Base-by-base conservation (phyloP, 2,329 filamentous ascomycete species). In the Rhinocladiella mackenziei region DNA sequence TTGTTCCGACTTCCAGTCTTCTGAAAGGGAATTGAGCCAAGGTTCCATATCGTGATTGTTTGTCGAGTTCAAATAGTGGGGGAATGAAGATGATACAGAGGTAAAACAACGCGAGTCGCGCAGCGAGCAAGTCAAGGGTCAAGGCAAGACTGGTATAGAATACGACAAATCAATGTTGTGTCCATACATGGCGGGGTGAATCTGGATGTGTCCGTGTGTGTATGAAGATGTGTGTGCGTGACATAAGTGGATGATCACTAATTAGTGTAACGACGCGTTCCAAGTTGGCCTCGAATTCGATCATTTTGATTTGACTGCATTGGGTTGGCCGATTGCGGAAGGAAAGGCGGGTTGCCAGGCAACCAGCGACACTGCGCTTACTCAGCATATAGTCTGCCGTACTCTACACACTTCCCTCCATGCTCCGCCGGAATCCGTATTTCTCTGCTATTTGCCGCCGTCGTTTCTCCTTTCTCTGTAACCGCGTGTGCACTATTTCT, bases 11-110 rank as follows among this genome's bases (percentile, higher is more conserved):
- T 63, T 59, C 67, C 67, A 70, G 58, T 70, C 67, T 48, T 70
- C 67, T 11, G 64, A 65, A 9, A 69, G 62, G 39, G 60, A 65
- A 48, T 69, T 65, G 33, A 70, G 64, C 67, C 67, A 70, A 58
- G 66, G 67, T 56, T 65, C 60, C 50, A 52, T 52, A 7, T 22
- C 29, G 33, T 20, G 2, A 28, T 26, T 20, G 32, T 43, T 13
- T 28, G 25, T 26, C 23, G 23, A 7, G 23, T 26, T 26, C 7
- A 7, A 19, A 25, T 30, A 17, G 10, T 15, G 11, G 17, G 22
- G 31, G 15, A 20, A 26, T 33, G 13, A 22, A 36, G 32, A 18
- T 26, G 30, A 36, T 37, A 31, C 23, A 11, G 26, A 23, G 31
- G 30, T 43, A 7, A 22, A 22, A 26, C 17, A 9, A 30, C 25